These are phyloP conservation scores for Colletotrichum cereale DNA, from an alignment of 2,329 filamentous ascomycete species.

Conservation along the genomic window DNA sequence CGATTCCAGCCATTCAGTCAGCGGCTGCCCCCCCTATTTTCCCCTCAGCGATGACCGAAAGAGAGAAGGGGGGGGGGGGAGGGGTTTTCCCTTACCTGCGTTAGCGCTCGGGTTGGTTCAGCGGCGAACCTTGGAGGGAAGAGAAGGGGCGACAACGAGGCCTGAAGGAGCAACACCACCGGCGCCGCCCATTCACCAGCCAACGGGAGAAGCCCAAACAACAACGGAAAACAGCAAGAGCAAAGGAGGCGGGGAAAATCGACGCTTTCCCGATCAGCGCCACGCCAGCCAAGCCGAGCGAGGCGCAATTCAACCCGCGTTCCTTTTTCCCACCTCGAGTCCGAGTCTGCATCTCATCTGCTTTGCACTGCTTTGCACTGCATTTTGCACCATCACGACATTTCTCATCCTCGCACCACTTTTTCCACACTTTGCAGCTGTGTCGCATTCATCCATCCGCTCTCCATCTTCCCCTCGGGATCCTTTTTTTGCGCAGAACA, in stretches of 20 bases:
- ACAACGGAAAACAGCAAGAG: not conserved
- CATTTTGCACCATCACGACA: slow-evolving; percentile 31
- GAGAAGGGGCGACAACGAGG: not conserved
- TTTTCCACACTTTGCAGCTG: not conserved
- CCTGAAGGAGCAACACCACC: slow-evolving; percentile 1
- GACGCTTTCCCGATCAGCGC: slow-evolving; percentile 29
- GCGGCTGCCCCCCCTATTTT: slow-evolving; percentile 7
- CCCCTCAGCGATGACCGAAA: not conserved
- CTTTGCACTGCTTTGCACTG: not conserved
- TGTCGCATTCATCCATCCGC: not conserved
- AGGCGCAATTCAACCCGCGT: too few species aligned
- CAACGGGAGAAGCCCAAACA: slow-evolving; percentile 40
- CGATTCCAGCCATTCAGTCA: slow-evolving; percentile 30
- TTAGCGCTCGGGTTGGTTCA: slow-evolving; percentile 36
- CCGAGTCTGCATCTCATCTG: too few species aligned
- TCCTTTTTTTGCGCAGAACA: slow-evolving; percentile 5
- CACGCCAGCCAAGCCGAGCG: not conserved
- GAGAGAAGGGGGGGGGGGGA: too few species aligned
- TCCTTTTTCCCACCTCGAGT: not conserved
- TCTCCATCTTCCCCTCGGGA: not conserved
- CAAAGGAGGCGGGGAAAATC: not conserved
- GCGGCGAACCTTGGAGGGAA: slow-evolving; percentile 35
- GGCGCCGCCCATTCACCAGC: slow-evolving; percentile 37
- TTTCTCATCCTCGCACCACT: slow-evolving; percentile 2
- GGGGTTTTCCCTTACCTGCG: too few species aligned